Evolutionary conservation across 768 basidiomycete species (phyloP).

Genomic region (Holtermannia corniformis): DNA sequence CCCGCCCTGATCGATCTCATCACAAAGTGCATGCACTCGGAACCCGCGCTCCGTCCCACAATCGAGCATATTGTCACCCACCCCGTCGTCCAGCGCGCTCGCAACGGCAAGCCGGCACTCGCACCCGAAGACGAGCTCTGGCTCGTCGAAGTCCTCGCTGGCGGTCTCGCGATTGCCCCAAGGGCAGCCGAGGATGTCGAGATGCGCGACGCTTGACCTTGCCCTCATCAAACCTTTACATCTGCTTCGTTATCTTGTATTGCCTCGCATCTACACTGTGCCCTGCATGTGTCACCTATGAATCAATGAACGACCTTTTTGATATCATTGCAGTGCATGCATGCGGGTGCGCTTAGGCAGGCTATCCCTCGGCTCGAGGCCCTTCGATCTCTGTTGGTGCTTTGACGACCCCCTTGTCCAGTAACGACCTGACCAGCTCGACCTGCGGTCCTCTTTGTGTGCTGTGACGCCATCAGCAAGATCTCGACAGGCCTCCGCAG

Average conservation of each 20-base stretch:
- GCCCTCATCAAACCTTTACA: too few relatives aligned
- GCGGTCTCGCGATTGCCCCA: slow-evolving; percentile 1
- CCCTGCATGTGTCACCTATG: too few relatives aligned
- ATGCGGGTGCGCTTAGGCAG: too few relatives aligned
- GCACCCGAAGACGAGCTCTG: slow-evolving; percentile 33
- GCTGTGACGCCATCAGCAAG: slow-evolving; percentile 9
- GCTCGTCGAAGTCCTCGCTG: slow-evolving; percentile 30
- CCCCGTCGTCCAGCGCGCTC: slow-evolving; percentile 31
- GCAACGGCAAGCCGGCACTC: slow-evolving; percentile 28
- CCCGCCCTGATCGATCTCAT: slow-evolving; percentile 38
- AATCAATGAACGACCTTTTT: too few relatives aligned
- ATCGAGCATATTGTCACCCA: slow-evolving; percentile 26
- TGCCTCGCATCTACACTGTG: too few relatives aligned
- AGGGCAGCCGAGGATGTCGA: not conserved
- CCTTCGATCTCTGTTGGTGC: slow-evolving; percentile 34
- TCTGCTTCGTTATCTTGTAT: too few relatives aligned
- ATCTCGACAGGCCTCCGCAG: slow-evolving; percentile 1
- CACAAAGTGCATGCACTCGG: slow-evolving; percentile 31
- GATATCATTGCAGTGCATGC: too few relatives aligned
- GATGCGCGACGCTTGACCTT: not conserved
- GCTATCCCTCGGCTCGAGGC: slow-evolving; percentile 33
- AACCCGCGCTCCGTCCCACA: slow-evolving; percentile 23
- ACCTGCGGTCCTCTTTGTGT: slow-evolving; percentile 26
- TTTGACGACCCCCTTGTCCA: slow-evolving; percentile 31
- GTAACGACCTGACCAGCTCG: slow-evolving; percentile 18